Percentiles rank a stretch among this genome's conserved stretches.
Conservation (phyloP, 1,139 yeast species). For the Saccharomyces hybrid region DNA sequence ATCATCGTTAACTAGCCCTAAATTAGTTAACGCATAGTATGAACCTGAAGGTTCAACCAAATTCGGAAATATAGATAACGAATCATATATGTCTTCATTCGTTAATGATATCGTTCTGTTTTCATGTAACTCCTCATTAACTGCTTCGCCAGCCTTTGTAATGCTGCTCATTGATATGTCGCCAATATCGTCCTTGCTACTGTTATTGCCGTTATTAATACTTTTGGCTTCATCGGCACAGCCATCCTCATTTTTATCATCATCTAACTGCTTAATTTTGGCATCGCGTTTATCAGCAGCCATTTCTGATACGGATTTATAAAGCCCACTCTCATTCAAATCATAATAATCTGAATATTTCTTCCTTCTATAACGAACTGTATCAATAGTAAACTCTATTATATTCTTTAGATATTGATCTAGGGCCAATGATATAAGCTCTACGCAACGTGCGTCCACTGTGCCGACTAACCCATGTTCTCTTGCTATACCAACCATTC, state of each 20-base stretch:
- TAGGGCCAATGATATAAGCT: constrained; percentile 68
- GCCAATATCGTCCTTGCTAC: not conserved
- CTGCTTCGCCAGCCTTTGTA: not conserved
- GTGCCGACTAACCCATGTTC: constrained; percentile 90
- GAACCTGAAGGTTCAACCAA: constrained; percentile 64
- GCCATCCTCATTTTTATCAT: constrained; percentile 2
- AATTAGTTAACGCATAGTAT: constrained; percentile 42
- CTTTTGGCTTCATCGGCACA: constrained; percentile 5
- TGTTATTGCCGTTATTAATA: not conserved
- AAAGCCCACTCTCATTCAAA: constrained; percentile 28
- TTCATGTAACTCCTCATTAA: constrained; percentile 14
- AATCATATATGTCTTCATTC: constrained; percentile 58
- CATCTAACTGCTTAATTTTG: not conserved
- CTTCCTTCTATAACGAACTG: constrained; percentile 52
- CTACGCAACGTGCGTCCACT: constrained; percentile 64
- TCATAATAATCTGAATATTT: constrained; percentile 45
- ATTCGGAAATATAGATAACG: constrained; percentile 59
- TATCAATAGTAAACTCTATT: constrained; percentile 68
- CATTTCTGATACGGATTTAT: constrained; percentile 20
- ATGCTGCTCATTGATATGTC: not conserved
- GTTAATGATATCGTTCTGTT: constrained; percentile 41
- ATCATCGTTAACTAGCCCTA: constrained; percentile 50
- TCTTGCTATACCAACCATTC: constrained; percentile 78
- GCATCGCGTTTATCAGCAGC: constrained; percentile 8
- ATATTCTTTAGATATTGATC: constrained; percentile 72